Conservation (phyloP, 2,329 filamentous ascomycete species). For the Microsporum ferrugineum region DNA sequence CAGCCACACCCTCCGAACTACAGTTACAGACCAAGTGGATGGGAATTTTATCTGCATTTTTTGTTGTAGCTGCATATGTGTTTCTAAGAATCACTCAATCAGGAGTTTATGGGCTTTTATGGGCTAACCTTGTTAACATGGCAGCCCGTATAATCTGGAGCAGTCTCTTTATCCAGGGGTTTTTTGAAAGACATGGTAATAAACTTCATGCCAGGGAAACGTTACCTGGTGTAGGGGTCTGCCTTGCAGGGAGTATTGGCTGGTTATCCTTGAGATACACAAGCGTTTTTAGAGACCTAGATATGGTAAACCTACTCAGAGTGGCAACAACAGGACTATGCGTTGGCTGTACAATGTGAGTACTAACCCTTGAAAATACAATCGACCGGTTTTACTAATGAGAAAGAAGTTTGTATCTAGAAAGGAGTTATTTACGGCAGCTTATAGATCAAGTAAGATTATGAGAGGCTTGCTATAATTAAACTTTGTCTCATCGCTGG, state of each 20-base stretch:
- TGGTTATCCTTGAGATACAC: conserved; percentile 17
- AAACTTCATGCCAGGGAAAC: conserved; percentile 34
- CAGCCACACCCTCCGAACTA: conserved; percentile 64
- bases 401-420: neutral
- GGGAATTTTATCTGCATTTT: conserved; percentile 65
- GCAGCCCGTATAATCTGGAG: conserved; percentile 73
- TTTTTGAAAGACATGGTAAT: conserved; percentile 43
- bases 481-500: too few relatives aligned
- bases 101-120: conserved; percentile 70
- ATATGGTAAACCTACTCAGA: neutral
- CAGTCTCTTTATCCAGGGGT: conserved; percentile 55
- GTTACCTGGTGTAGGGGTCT: conserved; percentile 35
- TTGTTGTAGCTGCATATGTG: conserved; percentile 61
- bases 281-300: neutral
- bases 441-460: neutral
- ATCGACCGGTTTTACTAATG: neutral
- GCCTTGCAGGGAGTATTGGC: conserved; percentile 37
- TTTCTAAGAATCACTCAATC: conserved; percentile 58
- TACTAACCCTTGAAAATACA: neutral
- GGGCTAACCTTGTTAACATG: conserved; percentile 88
- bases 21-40: conserved; percentile 73
- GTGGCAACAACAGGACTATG: neutral
- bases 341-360: neutral
- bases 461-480: neutral
- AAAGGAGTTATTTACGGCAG: neutral